Evolutionary conservation across 768 basidiomycete genomes (phyloP), one percentile per base, ranked within the genome.

Genomic region (Gloeostereum incarnatum): DNA sequence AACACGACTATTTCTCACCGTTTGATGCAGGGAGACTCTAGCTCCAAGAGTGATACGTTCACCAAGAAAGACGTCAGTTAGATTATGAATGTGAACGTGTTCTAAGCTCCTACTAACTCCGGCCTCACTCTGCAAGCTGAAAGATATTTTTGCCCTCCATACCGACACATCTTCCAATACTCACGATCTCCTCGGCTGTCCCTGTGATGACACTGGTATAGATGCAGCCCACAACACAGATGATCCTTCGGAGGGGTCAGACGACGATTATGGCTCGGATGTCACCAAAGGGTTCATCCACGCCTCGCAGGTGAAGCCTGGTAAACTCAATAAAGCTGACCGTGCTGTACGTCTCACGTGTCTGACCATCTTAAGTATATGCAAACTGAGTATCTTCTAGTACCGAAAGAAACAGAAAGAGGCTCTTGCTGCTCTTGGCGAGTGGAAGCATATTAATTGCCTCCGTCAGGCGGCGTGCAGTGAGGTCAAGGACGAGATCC

Each of bases 141-240:
- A 81, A 25, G 90, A 93, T 55, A 87, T 98, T 46, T 98, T 97
- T 60, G 81, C 78, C n/a, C 67, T 96, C 31, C 78, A 92, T 58
- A 63, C 69, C 0, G 65, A 78, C 39, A 92, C 90, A 0, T 61
- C 68, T 6, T 93, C 89, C 61, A 84, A 93, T 44, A 98, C 93
- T 1, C 94, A 98, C 49, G 94, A 97, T 46, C 69, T 97, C 13
- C 66, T 97, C 10, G 81, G 76, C 42, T 98, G 93, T 51, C 64
- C 63, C 8, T 94, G 89, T 46, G 72, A 70, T 36, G 53, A 51
- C 14, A 40, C 40, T 14, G 19, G 44, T 36, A 48, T 23, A 16
- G 39, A 23, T 17, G 35, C 34, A 20, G 25, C 17, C 14, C 29
- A 47, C 21, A 36, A 39, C 10, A 25, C 4, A 11, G 21, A 14